Percentiles rank a stretch among this genome's conserved stretches.
phyloP scores from a whole-genome alignment of 2,329 filamentous ascomycete species.

The Colletotrichum spinosum region DNA sequence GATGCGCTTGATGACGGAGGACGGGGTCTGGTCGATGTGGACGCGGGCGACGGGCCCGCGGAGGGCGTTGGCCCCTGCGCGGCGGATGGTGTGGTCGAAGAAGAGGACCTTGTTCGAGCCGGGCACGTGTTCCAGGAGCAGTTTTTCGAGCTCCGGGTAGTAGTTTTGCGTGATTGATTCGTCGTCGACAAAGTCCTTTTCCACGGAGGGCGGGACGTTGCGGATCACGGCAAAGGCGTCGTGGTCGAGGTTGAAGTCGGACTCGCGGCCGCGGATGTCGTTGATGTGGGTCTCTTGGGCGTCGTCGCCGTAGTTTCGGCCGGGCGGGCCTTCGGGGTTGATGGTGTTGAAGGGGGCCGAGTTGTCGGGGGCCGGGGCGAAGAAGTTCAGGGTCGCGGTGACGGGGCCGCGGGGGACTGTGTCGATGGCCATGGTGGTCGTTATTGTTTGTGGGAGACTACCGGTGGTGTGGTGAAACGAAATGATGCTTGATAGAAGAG shows the following conservation, averaged over 20 bases:
- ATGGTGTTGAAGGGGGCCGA: conserved; percentile 74
- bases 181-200: conserved; percentile 75
- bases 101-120: conserved; percentile 75
- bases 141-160: conserved; percentile 84
- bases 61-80: conserved; percentile 66
- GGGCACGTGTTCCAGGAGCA: conserved; percentile 76
- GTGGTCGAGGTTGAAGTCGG: conserved; percentile 73
- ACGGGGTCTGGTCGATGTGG: conserved; percentile 85
- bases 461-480: background rate
- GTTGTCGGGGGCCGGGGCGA: conserved; percentile 69
- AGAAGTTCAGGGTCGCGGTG: conserved; percentile 74
- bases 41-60: conserved; percentile 78
- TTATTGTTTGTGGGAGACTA: conserved; percentile 21
- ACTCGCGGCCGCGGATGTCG: conserved; percentile 80
- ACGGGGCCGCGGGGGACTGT: conserved; percentile 69
- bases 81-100: conserved; percentile 92
- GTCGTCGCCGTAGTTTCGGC: conserved; percentile 71
- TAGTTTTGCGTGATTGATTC: conserved; percentile 77
- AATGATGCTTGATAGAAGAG: too few relatives aligned
- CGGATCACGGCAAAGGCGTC: conserved; percentile 80
- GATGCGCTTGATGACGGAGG: conserved; percentile 75
- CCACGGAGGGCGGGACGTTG: conserved; percentile 66
- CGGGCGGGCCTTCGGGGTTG: conserved; percentile 71
- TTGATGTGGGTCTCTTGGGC: conserved; percentile 67
- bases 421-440: conserved; percentile 51